These are phyloP conservation scores for Alternaria sp. DNA, from an alignment of 2,329 filamentous ascomycete species.

Conservation along the genomic window DNA sequence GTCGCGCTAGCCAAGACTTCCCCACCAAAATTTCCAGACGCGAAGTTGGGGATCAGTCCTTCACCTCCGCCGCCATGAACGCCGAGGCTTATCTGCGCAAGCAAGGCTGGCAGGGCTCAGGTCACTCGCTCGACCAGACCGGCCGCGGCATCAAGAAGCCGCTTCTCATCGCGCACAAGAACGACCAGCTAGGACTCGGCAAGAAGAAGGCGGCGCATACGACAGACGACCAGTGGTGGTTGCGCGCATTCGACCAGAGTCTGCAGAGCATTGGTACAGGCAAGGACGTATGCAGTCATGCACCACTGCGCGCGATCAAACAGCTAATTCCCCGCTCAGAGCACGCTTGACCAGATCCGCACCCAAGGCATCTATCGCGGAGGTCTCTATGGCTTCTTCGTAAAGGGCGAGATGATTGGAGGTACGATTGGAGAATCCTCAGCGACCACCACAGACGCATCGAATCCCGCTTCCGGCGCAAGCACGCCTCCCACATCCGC, in stretches of 20 bases:
- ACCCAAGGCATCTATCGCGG: slow-evolving; percentile 57
- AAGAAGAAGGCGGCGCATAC: slow-evolving; percentile 66
- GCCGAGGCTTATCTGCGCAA: slow-evolving; percentile 80
- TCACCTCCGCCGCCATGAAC: slow-evolving; percentile 66
- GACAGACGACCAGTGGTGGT: slow-evolving; percentile 90
- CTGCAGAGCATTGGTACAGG: slow-evolving; percentile 67
- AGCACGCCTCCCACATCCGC: slow-evolving; percentile 41
- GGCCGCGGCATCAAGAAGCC: slow-evolving; percentile 81
- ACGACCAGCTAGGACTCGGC: slow-evolving; percentile 81
- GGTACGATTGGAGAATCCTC: slow-evolving; percentile 66
- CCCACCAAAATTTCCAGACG: slow-evolving; percentile 27
- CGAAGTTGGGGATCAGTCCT: slow-evolving; percentile 6
- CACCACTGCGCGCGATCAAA: not conserved
- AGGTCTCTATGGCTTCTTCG: slow-evolving; percentile 83
- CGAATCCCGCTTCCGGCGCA: slow-evolving; percentile 20
- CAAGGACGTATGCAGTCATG: slow-evolving; percentile 26
- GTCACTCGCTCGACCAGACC: slow-evolving; percentile 83
- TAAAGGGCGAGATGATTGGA: slow-evolving; percentile 76
- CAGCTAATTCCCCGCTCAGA: slow-evolving; percentile 56
- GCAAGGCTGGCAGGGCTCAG: slow-evolving; percentile 89
- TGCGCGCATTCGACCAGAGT: slow-evolving; percentile 91
- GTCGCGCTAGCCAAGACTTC: slow-evolving; percentile 15
- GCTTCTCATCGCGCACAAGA: slow-evolving; percentile 81
- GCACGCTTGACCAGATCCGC: slow-evolving; percentile 56
- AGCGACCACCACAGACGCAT: slow-evolving; percentile 21